Evolutionary conservation across 108 stramenopile species (phyloP).

Genomic region (Nannochloropsis gaditana): DNA sequence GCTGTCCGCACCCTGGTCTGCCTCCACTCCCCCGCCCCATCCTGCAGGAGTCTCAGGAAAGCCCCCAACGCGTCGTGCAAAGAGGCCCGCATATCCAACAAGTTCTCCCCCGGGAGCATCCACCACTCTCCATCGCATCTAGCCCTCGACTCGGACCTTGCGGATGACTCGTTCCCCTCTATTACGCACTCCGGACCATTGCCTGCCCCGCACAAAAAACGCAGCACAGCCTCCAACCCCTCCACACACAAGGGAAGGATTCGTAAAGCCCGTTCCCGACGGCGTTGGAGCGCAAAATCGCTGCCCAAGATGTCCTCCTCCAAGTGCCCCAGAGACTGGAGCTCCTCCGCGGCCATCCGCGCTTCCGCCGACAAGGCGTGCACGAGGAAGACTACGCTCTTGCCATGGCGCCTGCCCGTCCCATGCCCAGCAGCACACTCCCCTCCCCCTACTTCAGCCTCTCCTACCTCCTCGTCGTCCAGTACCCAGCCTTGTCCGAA

Average conservation of each 20-base stretch:
- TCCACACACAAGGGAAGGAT: not conserved
- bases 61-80: not conserved
- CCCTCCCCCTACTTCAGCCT: not conserved
- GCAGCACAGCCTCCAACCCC: not conserved
- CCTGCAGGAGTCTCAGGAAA: not conserved
- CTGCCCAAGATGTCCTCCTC: not conserved
- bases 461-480: not conserved
- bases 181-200: not conserved
- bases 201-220: not conserved
- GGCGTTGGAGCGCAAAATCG: not conserved
- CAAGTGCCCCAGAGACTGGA: not conserved
- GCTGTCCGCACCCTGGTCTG: not conserved
- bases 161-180: not conserved
- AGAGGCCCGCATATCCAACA: not conserved
- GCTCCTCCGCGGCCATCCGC: not conserved
- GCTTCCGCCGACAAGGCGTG: not conserved
- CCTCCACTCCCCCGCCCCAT: not conserved
- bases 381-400: not conserved
- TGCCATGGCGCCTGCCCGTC: not conserved
- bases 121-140: not conserved
- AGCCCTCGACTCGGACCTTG: too few species aligned
- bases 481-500: not conserved
- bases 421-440: not conserved
- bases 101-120: not conserved
- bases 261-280: not conserved